Evolutionary conservation across 345 rosid genomes (phyloP), one percentile per base, ranked within the genome.

Genomic region (Geranium brycei): DNA sequence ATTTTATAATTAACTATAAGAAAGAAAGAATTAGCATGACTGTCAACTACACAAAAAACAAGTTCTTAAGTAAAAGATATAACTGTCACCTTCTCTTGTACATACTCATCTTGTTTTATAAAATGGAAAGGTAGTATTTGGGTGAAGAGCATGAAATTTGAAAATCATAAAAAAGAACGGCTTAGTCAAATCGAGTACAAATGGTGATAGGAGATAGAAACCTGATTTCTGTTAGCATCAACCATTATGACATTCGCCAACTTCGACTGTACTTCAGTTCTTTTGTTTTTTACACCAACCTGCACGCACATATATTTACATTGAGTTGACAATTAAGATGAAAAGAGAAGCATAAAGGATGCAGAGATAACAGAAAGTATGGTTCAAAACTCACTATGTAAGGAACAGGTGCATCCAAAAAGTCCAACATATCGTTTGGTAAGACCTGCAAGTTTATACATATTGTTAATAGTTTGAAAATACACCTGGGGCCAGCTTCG

Each of bases 331-430:
- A 35, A 31, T 59, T 6, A 69, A n/a, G 10, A 35, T 19, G 15
- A 17, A 6, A 13, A 8, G 10, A 7, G 17, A 59, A 13, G n/a
- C n/a, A 61, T 32, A 12, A 57, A 57, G 59, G 8, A 57, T 5
- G 15, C 57, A 53, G 16, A 13, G 15, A 53, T 13, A 53, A 13
- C 17, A 13, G 57, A 53, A n/a, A 53, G 57, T 4, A 53, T 38
- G 47, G 47, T 38, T 38, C 47, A 47, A 47, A 47, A 85, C 96
- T 92, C 74, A 92, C 96, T 61, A 87, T 71, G 71, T 92, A 92
- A 62, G 98, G 98, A 67, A 89, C 96, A 23, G 98, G 96, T 19
- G 95, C 98, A 76, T 92, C 98, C 81, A 89, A 78, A 78, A 87
- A 89, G 69, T 92, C 98, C 70, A 89, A 76, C 96, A 89, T 92